phyloP scores from a whole-genome alignment of 2,329 filamentous ascomycete species.

The Aspergillus awamori region DNA sequence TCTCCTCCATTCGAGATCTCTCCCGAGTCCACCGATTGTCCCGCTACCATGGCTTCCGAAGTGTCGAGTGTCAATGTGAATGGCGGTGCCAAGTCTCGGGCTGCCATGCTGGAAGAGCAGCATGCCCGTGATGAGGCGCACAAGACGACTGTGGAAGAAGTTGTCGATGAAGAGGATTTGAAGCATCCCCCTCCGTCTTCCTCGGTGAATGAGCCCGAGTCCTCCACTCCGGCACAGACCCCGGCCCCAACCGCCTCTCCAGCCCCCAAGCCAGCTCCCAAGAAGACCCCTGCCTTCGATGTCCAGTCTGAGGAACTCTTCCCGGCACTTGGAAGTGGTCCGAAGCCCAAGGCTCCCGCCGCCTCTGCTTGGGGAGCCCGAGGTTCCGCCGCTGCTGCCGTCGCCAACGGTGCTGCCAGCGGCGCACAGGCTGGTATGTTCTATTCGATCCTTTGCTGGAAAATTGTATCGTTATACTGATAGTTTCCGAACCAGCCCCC shows the following conservation, averaged over 20 bases:
- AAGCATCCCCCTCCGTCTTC: conserved; percentile 58
- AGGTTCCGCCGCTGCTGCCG: conserved; percentile 45
- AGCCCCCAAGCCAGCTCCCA: conserved; percentile 42
- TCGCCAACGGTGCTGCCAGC: conserved; percentile 56
- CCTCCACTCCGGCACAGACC: conserved; percentile 26
- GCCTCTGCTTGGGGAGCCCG: conserved; percentile 78
- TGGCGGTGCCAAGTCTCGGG: conserved; percentile 49
- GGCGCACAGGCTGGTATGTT: conserved; percentile 57
- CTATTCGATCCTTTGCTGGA: conserved; percentile 12
- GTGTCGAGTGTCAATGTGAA: conserved; percentile 33
- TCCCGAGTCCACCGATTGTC: not conserved
- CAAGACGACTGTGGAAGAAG: conserved; percentile 77
- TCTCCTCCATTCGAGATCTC: not conserved
- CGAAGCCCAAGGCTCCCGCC: conserved; percentile 65
- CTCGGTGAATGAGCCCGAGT: conserved; percentile 39
- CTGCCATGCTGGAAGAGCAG: conserved; percentile 57
- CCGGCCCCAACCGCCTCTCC: conserved; percentile 38
- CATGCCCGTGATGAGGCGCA: conserved; percentile 57
- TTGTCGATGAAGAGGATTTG: conserved; percentile 75
- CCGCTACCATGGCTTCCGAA: conserved; percentile 39
- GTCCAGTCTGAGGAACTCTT: conserved; percentile 89
- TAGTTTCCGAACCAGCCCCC: conserved; percentile 35
- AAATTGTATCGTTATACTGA: not conserved
- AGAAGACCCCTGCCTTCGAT: conserved; percentile 63
- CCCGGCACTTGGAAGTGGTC: conserved; percentile 77